Percentiles rank a stretch among this genome's conserved stretches.
Evolutionary conservation across 129 eudicot genomes (phyloP).

Genomic region (Flaveria robusta): DNA sequence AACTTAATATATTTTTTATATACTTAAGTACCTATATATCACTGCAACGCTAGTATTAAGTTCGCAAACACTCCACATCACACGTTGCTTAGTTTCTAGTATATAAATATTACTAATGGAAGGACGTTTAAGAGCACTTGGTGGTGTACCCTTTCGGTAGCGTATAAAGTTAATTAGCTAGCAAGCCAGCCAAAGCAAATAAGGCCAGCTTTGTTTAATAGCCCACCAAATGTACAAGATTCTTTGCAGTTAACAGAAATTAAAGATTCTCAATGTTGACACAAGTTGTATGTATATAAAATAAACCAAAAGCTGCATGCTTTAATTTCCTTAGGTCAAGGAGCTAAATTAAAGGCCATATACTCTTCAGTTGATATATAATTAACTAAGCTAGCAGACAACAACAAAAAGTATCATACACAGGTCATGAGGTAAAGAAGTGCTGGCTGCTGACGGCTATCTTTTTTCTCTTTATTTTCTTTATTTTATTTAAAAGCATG

Average conservation of each 20-base stretch:
- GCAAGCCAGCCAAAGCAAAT: constrained; percentile 25
- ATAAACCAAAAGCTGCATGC: constrained; percentile 19
- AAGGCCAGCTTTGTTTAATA: constrained; percentile 2
- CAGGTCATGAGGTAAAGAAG: background rate
- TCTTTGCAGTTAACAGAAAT: constrained; percentile 24
- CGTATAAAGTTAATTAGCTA: constrained; percentile 26
- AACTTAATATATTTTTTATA: no score
- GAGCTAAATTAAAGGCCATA: constrained; percentile 23
- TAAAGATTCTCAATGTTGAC: constrained; percentile 29
- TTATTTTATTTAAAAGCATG: background rate
- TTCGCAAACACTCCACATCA: no score
- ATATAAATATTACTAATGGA: background rate
- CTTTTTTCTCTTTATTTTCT: background rate
- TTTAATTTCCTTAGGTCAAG: constrained; percentile 31
- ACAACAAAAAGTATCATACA: constrained; percentile 17
- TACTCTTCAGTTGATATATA: background rate
- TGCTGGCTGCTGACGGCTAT: background rate
- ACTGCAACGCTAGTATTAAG: no score
- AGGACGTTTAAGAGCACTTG: background rate
- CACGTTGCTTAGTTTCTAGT: no score
- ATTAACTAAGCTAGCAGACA: constrained; percentile 18
- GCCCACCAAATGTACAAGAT: constrained; percentile 28
- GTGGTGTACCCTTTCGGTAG: constrained; percentile 18
- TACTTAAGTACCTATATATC: no score
- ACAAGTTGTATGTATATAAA: constrained; percentile 21